Evolutionary conservation across 441 rosid genomes (phyloP).

Genomic region (Manihot esculenta): DNA sequence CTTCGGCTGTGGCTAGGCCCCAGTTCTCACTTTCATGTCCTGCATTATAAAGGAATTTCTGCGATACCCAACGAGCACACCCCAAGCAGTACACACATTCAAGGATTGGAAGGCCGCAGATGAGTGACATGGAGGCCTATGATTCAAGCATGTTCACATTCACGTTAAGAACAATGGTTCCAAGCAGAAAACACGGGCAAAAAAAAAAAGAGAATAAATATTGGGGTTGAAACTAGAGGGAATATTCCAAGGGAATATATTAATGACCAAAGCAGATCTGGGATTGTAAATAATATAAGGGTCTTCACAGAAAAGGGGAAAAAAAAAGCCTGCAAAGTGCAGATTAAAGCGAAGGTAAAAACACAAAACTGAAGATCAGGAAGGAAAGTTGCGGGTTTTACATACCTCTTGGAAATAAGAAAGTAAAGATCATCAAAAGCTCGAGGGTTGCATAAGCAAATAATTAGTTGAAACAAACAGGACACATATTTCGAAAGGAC

Average conservation of each 20-base stretch:
- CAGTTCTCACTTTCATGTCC: slow-evolving; percentile 85
- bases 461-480: background rate
- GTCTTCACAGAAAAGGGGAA: background rate
- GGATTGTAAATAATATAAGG: background rate
- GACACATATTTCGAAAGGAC: background rate
- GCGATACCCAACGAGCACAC: slow-evolving; percentile 79
- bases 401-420: background rate
- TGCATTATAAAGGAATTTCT: slow-evolving; percentile 75
- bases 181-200: background rate
- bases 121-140: slow-evolving; percentile 65
- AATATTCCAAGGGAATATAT: background rate
- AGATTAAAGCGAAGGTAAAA: background rate
- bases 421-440: background rate
- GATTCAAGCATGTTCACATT: slow-evolving; percentile 34
- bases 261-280: background rate
- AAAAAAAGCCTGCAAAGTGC: background rate
- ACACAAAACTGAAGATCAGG: background rate
- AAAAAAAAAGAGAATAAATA: background rate
- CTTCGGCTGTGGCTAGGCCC: slow-evolving; percentile 73
- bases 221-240: background rate
- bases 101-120: slow-evolving; percentile 72
- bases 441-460: background rate
- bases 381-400: background rate
- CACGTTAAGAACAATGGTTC: slow-evolving; percentile 5
- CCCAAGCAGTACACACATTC: slow-evolving; percentile 85